Percentiles rank a stretch among this genome's conserved stretches.
Conservation (phyloP, 2,329 filamentous ascomycete genomes). For the Zymoseptoria pseudotritici region DNA sequence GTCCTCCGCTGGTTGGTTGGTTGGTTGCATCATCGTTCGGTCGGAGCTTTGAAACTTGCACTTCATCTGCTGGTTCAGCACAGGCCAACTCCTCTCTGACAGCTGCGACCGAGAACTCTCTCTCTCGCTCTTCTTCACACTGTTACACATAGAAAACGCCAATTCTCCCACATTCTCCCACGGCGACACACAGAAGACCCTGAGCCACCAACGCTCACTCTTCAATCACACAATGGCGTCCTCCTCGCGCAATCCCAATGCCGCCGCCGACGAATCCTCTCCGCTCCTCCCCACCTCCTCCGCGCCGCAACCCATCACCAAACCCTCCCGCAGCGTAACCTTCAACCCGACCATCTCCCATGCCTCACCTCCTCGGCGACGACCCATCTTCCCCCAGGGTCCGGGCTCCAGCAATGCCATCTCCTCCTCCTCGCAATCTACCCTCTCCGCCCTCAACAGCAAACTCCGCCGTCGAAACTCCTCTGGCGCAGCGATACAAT, state of each 20-base stretch:
- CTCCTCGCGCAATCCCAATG: background rate
- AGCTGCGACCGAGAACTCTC: background rate
- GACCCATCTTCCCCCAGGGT: conserved; percentile 28
- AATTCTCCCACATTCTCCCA: background rate
- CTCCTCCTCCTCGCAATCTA: conserved; percentile 38
- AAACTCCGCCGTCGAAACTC: conserved; percentile 83
- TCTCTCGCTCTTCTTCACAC: background rate
- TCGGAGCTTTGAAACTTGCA: background rate
- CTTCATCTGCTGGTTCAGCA: background rate
- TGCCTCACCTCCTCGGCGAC: conserved; percentile 34
- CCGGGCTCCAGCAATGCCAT: conserved; percentile 28
- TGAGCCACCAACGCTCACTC: background rate
- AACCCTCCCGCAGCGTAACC: conserved; percentile 58
- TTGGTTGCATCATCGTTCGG: background rate
- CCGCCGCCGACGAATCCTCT: conserved; percentile 12
- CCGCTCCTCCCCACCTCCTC: conserved; percentile 16
- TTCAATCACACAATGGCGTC: conserved; percentile 8
- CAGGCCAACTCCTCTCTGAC: background rate
- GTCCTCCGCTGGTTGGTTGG: background rate
- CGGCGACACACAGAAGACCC: background rate
- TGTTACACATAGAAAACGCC: background rate
- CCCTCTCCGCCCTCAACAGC: conserved; percentile 75
- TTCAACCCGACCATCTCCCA: conserved; percentile 60
- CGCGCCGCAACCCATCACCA: conserved; percentile 22
- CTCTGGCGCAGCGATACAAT: conserved; percentile 54